Evolutionary conservation across 2,329 filamentous ascomycete species (phyloP).

Genomic region (Daldinia eschscholtzii): DNA sequence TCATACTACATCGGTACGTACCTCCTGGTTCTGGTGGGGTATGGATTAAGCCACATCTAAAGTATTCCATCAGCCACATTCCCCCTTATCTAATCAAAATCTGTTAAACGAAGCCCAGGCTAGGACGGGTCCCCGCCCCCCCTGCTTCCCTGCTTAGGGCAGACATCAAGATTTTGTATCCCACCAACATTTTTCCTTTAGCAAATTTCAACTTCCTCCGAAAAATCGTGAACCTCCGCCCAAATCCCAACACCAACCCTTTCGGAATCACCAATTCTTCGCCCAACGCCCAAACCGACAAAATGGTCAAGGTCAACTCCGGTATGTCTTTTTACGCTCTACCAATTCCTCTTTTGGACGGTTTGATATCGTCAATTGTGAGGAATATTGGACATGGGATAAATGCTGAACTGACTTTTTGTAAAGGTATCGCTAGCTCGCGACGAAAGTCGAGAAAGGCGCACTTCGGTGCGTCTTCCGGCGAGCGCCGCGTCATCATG

Average conservation of each 20-base stretch:
- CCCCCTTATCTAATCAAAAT: conserved; percentile 22
- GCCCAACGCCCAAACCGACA: conserved; percentile 45
- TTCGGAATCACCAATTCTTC: conserved; percentile 28
- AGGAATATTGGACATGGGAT: no score
- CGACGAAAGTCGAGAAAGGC: conserved; percentile 99
- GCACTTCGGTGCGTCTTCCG: conserved; percentile 96
- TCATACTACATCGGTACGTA: conserved; percentile 34
- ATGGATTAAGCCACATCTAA: conserved; percentile 21
- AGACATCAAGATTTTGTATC: conserved; percentile 40
- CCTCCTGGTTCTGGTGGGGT: conserved; percentile 14
- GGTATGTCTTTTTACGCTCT: conserved; percentile 38
- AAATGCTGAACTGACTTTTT: conserved; percentile 20
- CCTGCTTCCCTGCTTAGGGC: conserved; percentile 43
- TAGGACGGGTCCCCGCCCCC: conserved; percentile 12
- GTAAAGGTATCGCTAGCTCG: conserved; percentile 63
- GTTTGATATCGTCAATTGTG: conserved; percentile 21
- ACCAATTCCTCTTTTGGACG: background rate
- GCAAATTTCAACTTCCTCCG: conserved; percentile 26
- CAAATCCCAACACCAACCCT: conserved; percentile 34
- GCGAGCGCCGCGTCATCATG: conserved; percentile 96
- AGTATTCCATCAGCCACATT: conserved; percentile 21
- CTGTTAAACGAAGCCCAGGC: conserved; percentile 19
- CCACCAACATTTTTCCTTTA: conserved; percentile 38
- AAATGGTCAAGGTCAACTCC: conserved; percentile 52
- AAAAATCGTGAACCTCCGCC: conserved; percentile 37